Evolutionary conservation across 148 eudicot species (phyloP).

Genomic region (Camellia japonica): DNA sequence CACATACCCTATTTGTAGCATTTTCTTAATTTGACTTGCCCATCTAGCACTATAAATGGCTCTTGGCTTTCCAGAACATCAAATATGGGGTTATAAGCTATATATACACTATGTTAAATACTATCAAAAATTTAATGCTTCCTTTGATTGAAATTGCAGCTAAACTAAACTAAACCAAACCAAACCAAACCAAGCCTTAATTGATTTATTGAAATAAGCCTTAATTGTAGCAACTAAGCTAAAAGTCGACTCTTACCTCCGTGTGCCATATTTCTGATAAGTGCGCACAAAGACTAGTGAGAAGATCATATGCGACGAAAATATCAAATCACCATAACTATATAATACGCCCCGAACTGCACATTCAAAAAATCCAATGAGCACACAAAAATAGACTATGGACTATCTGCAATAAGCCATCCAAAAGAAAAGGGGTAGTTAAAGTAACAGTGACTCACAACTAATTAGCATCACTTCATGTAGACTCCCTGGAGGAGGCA

Average conservation of each 20-base stretch:
- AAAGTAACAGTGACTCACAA: constrained; percentile 40
- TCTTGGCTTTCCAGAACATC: neutral
- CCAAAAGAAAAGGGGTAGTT: neutral
- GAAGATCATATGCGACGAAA: no score
- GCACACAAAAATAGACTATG: neutral
- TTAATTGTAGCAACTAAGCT: no score
- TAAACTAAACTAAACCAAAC: no score
- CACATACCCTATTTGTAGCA: no score
- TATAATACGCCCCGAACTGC: constrained; percentile 83
- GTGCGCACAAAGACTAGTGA: constrained; percentile 87
- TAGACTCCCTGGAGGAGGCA: constrained; percentile 62
- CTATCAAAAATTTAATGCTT: neutral
- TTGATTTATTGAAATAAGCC: no score
- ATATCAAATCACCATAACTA: constrained; percentile 97
- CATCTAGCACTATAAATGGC: neutral
- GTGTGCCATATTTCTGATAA: constrained; percentile 84
- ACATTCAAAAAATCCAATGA: constrained; percentile 17
- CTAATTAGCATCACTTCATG: constrained; percentile 55
- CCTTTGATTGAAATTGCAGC: neutral
- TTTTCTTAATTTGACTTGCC: no score
- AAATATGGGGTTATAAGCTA: neutral
- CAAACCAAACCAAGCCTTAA: no score
- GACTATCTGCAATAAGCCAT: neutral
- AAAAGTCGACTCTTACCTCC: constrained; percentile 43
- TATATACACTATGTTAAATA: neutral